Base-by-base conservation (phyloP, 1,284 basidiomycete genomes). In the Stereum hirsutum region DNA sequence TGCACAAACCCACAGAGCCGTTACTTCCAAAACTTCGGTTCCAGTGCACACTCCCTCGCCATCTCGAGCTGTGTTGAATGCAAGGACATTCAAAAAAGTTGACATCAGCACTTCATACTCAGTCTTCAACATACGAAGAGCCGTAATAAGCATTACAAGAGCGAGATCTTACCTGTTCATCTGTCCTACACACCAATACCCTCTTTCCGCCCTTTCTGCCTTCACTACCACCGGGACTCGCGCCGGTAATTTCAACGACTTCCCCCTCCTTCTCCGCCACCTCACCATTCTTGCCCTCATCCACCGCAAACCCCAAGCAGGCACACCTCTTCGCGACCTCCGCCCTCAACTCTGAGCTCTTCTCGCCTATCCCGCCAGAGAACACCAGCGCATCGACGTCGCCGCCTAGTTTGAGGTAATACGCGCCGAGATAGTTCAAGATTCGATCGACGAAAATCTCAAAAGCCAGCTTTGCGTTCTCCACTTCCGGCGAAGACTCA, bases 321-420 rank as follows among this genome's bases (percentile, higher is more conserved):
- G 44, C 52, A 19, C 83, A 65, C 35, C 70, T 65, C 27, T 68
- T 57, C 2, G 62, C 66, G 10, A 92, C 68, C 23, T 76, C 75
- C 35, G 63, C 57, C 32, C 90, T 64, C 45, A 94, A 59, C 48
- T 74, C 66, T 6, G 62, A 65, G 41, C 80, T 76, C 51, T 70
- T 70, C 64, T 94, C 90, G 0, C 90, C 90, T 42, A 94, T 89
- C 0, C 89, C 89, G 4, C 89, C 90, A 0, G 86, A 73, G 57
- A 94, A 93, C 7, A 92, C 86, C 24, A 93, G 58, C 3, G 81
- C 89, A 57, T 91, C 84, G 5, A 91, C 75, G 49, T 63, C 43
- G 21, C 73, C 72, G 1, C 72, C 68, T 6, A 91, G 70, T 57
- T 87, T 83, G 52, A 87, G 62, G 50, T 83, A 75, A 57, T 89